These are phyloP conservation scores for Plectosphaerella plurivora DNA, from an alignment of 2,329 filamentous ascomycete genomes.

Conservation along the genomic window DNA sequence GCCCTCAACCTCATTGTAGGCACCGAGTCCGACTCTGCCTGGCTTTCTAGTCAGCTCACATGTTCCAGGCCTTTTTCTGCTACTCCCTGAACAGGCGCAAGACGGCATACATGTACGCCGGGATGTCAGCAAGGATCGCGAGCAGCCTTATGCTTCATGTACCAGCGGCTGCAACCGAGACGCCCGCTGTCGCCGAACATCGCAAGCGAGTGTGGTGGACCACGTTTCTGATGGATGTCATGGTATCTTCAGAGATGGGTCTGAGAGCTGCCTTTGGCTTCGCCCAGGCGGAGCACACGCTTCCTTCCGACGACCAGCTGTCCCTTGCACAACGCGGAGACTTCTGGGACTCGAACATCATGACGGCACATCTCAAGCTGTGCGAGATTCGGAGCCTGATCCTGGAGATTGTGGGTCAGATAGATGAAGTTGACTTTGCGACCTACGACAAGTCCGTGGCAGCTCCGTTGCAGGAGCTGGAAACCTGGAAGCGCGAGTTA, in stretches of 20 bases:
- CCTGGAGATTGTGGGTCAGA: background rate
- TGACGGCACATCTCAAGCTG: slow-evolving; percentile 2
- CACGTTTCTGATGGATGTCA: slow-evolving; percentile 9
- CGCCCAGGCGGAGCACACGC: slow-evolving; percentile 3
- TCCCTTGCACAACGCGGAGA: background rate
- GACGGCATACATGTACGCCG: slow-evolving; percentile 10
- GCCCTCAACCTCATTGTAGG: slow-evolving; percentile 6
- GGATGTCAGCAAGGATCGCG: slow-evolving; percentile 6
- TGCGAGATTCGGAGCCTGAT: slow-evolving; percentile 7
- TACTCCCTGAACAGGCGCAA: slow-evolving; percentile 11
- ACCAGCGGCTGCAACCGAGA: background rate
- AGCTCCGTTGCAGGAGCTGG: slow-evolving; percentile 2
- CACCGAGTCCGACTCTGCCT: background rate
- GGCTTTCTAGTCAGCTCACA: background rate
- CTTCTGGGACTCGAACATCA: slow-evolving; percentile 8
- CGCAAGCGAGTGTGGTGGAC: slow-evolving; percentile 10
- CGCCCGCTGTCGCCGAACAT: slow-evolving; percentile 3
- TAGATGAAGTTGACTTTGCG: background rate
- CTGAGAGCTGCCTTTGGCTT: slow-evolving; percentile 1
- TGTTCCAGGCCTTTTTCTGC: slow-evolving; percentile 9
- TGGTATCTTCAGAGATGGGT: slow-evolving; percentile 9
- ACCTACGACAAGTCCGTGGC: background rate
- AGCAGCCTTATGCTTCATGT: slow-evolving; percentile 5
- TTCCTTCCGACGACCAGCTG: background rate
- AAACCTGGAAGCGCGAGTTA: slow-evolving; percentile 2